A percentile compares a stretch with the other conserved stretches of the same genome.
Conservation (phyloP, 768 basidiomycete species). For the Leccinum incarnatum region DNA sequence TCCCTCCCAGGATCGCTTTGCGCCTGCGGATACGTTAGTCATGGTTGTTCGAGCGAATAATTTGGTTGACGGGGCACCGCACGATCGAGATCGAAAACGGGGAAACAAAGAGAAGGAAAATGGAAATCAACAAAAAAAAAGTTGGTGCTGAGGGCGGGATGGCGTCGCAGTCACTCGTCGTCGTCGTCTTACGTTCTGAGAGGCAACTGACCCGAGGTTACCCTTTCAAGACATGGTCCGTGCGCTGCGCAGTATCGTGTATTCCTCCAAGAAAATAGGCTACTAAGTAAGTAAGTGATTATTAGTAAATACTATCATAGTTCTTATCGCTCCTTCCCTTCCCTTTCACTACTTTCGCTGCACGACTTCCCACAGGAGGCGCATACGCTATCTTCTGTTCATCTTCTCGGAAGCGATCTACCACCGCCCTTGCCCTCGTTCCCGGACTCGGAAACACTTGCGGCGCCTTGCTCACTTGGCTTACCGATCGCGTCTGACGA, state of each 20-base stretch:
- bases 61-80: conserved; percentile 78
- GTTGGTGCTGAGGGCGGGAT: background rate
- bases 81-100: conserved; percentile 48
- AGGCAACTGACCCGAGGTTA: background rate
- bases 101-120: conserved; percentile 2
- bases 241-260: background rate
- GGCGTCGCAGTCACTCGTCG: too few relatives aligned
- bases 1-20: conserved; percentile 78
- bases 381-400: conserved; percentile 3
- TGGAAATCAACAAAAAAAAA: background rate
- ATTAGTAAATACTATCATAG: too few relatives aligned
- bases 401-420: conserved; percentile 10
- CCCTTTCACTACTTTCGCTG: conserved; percentile 6
- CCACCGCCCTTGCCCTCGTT: conserved; percentile 12
- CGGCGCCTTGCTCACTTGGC: background rate
- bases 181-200: background rate
- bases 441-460: conserved; percentile 15
- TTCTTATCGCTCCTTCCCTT: background rate
- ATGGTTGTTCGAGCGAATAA: conserved; percentile 41
- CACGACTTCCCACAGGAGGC: conserved; percentile 15
- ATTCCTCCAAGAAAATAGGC: background rate
- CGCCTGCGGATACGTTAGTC: conserved; percentile 84
- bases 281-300: too few relatives aligned
- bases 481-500: conserved; percentile 8
- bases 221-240: conserved; percentile 17